phyloP scores from a whole-genome alignment of 2,329 filamentous ascomycete species.

The Penicillium sp. region DNA sequence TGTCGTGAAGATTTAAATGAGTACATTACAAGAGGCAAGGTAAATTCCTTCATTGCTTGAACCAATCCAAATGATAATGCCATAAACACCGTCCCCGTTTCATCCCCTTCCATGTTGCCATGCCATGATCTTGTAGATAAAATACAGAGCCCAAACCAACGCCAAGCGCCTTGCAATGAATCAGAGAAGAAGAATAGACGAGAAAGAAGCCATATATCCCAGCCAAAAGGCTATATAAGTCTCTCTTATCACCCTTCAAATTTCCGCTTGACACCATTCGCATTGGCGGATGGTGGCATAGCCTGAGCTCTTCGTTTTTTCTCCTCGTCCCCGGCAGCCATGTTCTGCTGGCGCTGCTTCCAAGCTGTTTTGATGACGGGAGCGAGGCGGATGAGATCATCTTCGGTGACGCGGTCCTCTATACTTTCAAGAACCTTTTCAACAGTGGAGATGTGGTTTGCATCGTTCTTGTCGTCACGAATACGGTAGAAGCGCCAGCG shows the following conservation, averaged over 20 bases:
- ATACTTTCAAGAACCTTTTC: slow-evolving; percentile 88
- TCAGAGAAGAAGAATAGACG: background rate
- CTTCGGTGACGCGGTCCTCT: slow-evolving; percentile 75
- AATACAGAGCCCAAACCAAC: slow-evolving; percentile 7
- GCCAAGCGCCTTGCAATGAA: slow-evolving; percentile 11
- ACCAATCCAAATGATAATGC: background rate
- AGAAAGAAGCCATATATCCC: slow-evolving; percentile 2
- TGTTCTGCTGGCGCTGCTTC: slow-evolving; percentile 61
- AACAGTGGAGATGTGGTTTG: slow-evolving; percentile 83
- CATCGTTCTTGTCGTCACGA: slow-evolving; percentile 86
- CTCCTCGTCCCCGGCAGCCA: slow-evolving; percentile 24
- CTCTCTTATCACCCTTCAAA: slow-evolving; percentile 35
- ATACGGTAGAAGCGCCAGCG: slow-evolving; percentile 87
- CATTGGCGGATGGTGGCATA: slow-evolving; percentile 22
- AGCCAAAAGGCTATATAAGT: background rate
- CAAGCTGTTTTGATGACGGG: slow-evolving; percentile 73
- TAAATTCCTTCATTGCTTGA: background rate
- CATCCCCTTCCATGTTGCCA: slow-evolving; percentile 1
- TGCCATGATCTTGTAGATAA: slow-evolving; percentile 2
- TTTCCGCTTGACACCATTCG: slow-evolving; percentile 42
- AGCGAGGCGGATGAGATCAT: slow-evolving; percentile 70
- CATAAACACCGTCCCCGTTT: background rate
- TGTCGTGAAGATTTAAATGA: background rate
- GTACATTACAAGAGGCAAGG: background rate
- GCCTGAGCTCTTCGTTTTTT: slow-evolving; percentile 26